Evolutionary conservation across 129 eudicot species (phyloP).

Genomic region (Tanacetum coccineum): DNA sequence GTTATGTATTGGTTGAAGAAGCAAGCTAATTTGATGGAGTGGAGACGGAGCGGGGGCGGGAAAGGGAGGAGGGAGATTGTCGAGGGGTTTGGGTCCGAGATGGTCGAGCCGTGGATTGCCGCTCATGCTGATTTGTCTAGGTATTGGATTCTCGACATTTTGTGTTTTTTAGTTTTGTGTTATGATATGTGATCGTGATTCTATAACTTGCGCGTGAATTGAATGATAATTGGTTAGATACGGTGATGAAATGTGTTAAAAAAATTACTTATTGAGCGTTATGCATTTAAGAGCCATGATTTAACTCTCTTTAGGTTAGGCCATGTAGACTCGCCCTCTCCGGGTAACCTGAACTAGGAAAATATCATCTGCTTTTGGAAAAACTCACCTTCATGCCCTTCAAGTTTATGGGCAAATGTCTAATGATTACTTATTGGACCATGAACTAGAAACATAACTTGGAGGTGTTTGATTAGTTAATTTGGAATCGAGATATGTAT

Average conservation of each 20-base stretch:
- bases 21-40: constrained; percentile 80
- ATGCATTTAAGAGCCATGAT: no score
- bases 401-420: no score
- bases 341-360: no score
- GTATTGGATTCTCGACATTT: constrained; percentile 29
- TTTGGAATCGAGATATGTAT: neutral
- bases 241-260: no score
- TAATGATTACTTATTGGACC: no score
- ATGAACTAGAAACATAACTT: neutral
- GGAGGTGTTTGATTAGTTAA: neutral
- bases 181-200: neutral
- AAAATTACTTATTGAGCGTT: no score
- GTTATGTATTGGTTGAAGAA: constrained; percentile 74
- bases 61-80: constrained; percentile 46
- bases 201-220: no score
- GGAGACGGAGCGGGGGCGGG: constrained; percentile 36
- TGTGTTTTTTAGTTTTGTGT: neutral
- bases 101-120: constrained; percentile 92
- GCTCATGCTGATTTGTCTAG: constrained; percentile 96
- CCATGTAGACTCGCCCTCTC: no score
- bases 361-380: no score
- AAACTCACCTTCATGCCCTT: no score
- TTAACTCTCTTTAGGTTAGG: no score
- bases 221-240: no score
- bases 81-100: constrained; percentile 67